Conservation (phyloP, 2,329 filamentous ascomycete genomes). For the Beauveria scarabaeidicola region DNA sequence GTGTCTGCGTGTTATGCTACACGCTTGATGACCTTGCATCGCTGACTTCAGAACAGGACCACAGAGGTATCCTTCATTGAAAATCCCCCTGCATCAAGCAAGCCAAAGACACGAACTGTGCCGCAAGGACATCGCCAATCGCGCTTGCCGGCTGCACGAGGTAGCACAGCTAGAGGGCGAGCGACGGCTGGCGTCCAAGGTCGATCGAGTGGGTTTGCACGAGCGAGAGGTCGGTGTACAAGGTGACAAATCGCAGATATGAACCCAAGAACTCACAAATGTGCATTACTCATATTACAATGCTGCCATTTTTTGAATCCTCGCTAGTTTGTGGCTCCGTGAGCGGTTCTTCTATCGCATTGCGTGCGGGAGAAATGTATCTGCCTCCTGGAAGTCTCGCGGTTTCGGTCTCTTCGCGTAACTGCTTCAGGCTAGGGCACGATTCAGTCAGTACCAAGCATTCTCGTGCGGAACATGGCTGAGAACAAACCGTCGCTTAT, state of each 20-base stretch:
- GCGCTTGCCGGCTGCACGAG: conserved; percentile 38
- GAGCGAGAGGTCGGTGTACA: conserved; percentile 37
- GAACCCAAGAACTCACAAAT: neutral
- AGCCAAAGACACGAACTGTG: conserved; percentile 37
- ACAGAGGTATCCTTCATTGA: conserved; percentile 89
- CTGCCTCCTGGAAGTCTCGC: conserved; percentile 7
- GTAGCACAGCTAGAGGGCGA: conserved; percentile 26
- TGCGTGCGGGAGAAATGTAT: neutral
- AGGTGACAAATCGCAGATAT: conserved; percentile 25
- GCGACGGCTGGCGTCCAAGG: conserved; percentile 22
- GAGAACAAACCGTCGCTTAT: conserved; percentile 63
- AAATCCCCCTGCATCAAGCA: conserved; percentile 57
- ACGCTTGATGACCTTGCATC: neutral
- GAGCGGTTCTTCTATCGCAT: neutral
- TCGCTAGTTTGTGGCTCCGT: conserved; percentile 59
- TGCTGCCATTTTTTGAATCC: conserved; percentile 28
- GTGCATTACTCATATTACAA: conserved; percentile 14
- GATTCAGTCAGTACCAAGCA: conserved; percentile 14
- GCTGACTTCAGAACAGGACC: conserved; percentile 48
- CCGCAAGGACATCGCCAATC: conserved; percentile 36
- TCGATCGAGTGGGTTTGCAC: conserved; percentile 37
- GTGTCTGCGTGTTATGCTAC: too few species aligned
- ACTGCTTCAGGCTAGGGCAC: conserved; percentile 59
- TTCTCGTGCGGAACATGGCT: neutral
- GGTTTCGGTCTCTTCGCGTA: conserved; percentile 51